Evolutionary conservation across 495 filamentous ascomycete genomes (phyloP).

Genomic region (Thozetella sp.): DNA sequence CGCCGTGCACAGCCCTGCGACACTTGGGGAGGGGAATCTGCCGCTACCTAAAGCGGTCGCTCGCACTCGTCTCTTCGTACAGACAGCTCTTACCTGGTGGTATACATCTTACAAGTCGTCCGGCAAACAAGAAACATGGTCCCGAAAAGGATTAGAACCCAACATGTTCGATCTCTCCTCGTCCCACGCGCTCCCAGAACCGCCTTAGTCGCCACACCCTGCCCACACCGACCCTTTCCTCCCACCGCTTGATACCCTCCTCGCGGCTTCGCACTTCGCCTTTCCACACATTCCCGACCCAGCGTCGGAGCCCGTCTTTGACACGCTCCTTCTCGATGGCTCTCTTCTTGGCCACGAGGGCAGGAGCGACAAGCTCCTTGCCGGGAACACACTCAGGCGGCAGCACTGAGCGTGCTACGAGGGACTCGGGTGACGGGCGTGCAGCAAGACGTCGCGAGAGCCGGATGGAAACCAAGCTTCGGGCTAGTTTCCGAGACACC

Average conservation of each 20-base stretch:
- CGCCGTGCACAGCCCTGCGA: too few relatives aligned
- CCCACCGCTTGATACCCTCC: constrained; percentile 36
- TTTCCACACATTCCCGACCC: constrained; percentile 48
- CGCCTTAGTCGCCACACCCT: constrained; percentile 50
- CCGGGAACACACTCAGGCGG: constrained; percentile 44
- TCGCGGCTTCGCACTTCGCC: constrained; percentile 38
- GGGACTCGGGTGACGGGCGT: constrained; percentile 39
- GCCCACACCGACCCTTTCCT: constrained; percentile 43
- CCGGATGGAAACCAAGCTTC: constrained; percentile 52
- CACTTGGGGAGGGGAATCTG: too few relatives aligned
- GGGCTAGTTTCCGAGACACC: constrained; percentile 52
- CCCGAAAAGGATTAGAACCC: background rate
- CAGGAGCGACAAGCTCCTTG: constrained; percentile 28
- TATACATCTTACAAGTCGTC: background rate
- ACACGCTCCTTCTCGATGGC: constrained; percentile 56
- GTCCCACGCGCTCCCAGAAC: constrained; percentile 52
- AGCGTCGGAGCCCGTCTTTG: constrained; percentile 53
- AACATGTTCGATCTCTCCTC: constrained; percentile 9
- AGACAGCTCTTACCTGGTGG: too few relatives aligned
- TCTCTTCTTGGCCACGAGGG: constrained; percentile 43
- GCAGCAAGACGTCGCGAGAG: constrained; percentile 42
- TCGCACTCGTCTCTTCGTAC: too few relatives aligned
- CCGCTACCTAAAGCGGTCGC: too few relatives aligned
- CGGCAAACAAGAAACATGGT: background rate
- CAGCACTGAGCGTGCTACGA: constrained; percentile 45